Evolutionary conservation across 23 red algal genomes (phyloP), one percentile per base, ranked within the genome.

Genomic region (Agarophyton chilense): DNA sequence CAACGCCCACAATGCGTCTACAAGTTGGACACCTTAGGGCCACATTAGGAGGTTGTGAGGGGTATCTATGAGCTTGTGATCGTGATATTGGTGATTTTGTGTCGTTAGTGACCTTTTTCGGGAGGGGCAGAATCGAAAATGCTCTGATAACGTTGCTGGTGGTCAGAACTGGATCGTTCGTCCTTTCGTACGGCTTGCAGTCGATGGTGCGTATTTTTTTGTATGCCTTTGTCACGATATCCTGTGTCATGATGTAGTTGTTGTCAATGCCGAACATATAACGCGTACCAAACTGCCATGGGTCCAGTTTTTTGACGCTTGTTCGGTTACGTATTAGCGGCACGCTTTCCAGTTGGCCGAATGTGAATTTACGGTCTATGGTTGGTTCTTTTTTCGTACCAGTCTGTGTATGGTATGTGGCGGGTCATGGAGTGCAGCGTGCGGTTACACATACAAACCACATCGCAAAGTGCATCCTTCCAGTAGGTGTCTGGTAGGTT

Each of bases 261-360:
- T 58, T 58, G 22, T 28, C 9, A 11, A 58, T 17, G 2, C 55
- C 55, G 55, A 58, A 58, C 14, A 58, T 58, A 17, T 58, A 58
- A 10, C 55, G 3, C 2, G 16, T 0, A 2, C 24, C 1, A 28
- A 28, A 28, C 22, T 10, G 3, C 12, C 55, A 0, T 4, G 22
- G 1, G 55, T 58, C 55, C 2, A 58, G 55, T 58, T 58, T 58
- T 4, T 4, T 2, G 5, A 8, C 22, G 8, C 22, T 9, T 4
- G 22, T 58, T 2, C 1, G 55, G 55, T 58, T 25, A 4, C 4
- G 25, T 21, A 58, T 58, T 4, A 58, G 5, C 33, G 45, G 73
- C 16, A 78, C 29, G 56, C 35, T 36, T 5, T 45, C 73, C 25
- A 78, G 24, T 38, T 78, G 46, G 73, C 73, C 46, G 45, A 78